Evolutionary conservation across 2,329 filamentous ascomycete species (phyloP).

Genomic region (Phialophora chinensis): DNA sequence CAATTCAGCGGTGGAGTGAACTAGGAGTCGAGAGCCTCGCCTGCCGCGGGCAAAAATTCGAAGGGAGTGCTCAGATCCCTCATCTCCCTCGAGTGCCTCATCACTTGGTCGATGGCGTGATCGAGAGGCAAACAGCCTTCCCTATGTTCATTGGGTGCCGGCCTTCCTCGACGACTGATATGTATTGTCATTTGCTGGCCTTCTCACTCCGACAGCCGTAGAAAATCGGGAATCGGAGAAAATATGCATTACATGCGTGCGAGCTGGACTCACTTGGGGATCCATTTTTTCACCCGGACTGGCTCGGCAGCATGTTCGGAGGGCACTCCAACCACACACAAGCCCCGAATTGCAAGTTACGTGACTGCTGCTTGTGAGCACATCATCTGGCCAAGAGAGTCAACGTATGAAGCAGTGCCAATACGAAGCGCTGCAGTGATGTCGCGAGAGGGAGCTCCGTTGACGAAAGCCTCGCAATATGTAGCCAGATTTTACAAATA

Average conservation of each 20-base stretch:
- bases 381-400: constrained; percentile 16
- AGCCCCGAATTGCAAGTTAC: constrained; percentile 8
- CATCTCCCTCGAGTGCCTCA: constrained; percentile 29
- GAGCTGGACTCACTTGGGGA: constrained; percentile 9
- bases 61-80: constrained; percentile 15
- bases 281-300: constrained; percentile 9
- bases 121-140: constrained; percentile 23
- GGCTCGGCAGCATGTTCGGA: constrained; percentile 10
- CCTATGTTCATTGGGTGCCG: constrained; percentile 21
- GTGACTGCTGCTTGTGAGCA: constrained; percentile 16
- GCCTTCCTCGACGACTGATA: constrained; percentile 2
- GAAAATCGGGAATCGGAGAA: constrained; percentile 19
- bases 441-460: constrained; percentile 10
- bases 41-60: constrained; percentile 22
- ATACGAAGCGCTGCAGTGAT: background rate
- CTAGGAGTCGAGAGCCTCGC: constrained; percentile 34
- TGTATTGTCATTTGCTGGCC: constrained; percentile 17
- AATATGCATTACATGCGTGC: constrained; percentile 18
- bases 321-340: background rate
- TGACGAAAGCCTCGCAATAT: constrained; percentile 14
- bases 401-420: background rate
- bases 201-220: constrained; percentile 24
- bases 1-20: constrained; percentile 33
- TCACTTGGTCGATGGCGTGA: constrained; percentile 31
- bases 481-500: background rate